Conservation (phyloP, 2,329 filamentous ascomycete species). For the Hypoxylon sp. region DNA sequence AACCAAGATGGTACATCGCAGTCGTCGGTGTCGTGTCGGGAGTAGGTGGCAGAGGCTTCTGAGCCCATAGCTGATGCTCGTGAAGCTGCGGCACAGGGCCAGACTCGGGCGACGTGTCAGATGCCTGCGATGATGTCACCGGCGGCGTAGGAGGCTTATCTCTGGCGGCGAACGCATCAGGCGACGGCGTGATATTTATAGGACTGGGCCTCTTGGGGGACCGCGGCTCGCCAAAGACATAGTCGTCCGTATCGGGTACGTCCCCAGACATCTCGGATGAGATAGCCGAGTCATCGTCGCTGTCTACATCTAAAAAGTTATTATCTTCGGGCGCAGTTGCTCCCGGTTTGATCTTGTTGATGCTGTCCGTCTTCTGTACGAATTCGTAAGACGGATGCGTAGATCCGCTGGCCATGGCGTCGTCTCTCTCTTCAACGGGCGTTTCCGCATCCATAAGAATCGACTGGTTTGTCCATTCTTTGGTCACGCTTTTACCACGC, state of each 20-base stretch:
- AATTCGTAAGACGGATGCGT: conserved; percentile 61
- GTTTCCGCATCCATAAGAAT: conserved; percentile 59
- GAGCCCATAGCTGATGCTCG: conserved; percentile 53
- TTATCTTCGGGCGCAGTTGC: conserved; percentile 42
- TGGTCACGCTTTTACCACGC: conserved; percentile 50
- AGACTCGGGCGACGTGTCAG: conserved; percentile 53
- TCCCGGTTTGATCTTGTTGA: conserved; percentile 53
- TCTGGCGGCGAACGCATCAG: conserved; percentile 25
- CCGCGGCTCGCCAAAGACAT: conserved; percentile 43
- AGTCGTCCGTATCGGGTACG: conserved; percentile 49
- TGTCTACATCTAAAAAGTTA: conserved; percentile 49
- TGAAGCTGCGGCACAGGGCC: conserved; percentile 49
- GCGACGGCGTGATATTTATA: conserved; percentile 43
- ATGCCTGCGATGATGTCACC: conserved; percentile 58
- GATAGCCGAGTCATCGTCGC: conserved; percentile 63
- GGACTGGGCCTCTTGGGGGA: conserved; percentile 38
- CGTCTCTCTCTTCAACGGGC: conserved; percentile 39
- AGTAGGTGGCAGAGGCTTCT: conserved; percentile 58
- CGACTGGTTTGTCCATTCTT: conserved; percentile 64
- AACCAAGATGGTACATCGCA: conserved; percentile 47
- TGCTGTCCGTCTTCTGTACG: conserved; percentile 61
- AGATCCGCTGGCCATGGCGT: conserved; percentile 45
- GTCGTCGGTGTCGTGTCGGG: conserved; percentile 58
- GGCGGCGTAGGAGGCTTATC: conserved; percentile 53
- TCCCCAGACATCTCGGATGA: conserved; percentile 69